A percentile compares a stretch with the other conserved stretches of the same genome.
Evolutionary conservation across 208 protist species (phyloP).

Genomic region (Trypanosoma vivax): DNA sequence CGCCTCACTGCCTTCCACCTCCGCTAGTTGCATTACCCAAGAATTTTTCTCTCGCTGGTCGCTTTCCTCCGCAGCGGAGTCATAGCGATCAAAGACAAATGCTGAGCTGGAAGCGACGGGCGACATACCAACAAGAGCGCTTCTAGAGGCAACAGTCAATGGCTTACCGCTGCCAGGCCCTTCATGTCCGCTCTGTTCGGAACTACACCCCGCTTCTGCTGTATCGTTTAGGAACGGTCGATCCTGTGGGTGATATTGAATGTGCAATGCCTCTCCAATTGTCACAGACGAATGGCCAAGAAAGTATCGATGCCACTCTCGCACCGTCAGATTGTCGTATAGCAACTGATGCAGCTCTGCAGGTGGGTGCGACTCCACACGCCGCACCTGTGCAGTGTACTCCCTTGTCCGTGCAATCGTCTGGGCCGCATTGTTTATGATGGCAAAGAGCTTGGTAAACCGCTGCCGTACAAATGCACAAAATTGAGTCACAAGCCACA

Average conservation of each 20-base stretch:
- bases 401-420: conserved; percentile 91
- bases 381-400: conserved; percentile 86
- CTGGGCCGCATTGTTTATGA: conserved; percentile 98
- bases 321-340: conserved; percentile 23
- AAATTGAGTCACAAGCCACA: conserved; percentile 91
- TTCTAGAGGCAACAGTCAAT: not conserved
- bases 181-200: not conserved
- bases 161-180: not conserved
- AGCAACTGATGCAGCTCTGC: conserved; percentile 40
- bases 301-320: conserved; percentile 82
- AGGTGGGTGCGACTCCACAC: conserved; percentile 53
- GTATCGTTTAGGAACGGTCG: conserved; percentile 37
- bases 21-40: conserved; percentile 86
- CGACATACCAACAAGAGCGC: not conserved
- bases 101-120: not conserved
- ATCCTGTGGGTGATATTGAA: conserved; percentile 44
- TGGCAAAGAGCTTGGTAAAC: conserved; percentile 81
- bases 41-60: conserved; percentile 86
- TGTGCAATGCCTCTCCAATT: conserved; percentile 57
- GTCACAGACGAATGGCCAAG: conserved; percentile 66
- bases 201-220: not conserved
- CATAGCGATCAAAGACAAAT: conserved; percentile 82
- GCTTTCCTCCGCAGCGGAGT: conserved; percentile 81
- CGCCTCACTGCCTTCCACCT: conserved; percentile 90
- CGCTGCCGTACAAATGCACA: conserved; percentile 68